Base-by-base conservation (phyloP, 208 protist genomes). In the Trypanosomatidae sp. region DNA sequence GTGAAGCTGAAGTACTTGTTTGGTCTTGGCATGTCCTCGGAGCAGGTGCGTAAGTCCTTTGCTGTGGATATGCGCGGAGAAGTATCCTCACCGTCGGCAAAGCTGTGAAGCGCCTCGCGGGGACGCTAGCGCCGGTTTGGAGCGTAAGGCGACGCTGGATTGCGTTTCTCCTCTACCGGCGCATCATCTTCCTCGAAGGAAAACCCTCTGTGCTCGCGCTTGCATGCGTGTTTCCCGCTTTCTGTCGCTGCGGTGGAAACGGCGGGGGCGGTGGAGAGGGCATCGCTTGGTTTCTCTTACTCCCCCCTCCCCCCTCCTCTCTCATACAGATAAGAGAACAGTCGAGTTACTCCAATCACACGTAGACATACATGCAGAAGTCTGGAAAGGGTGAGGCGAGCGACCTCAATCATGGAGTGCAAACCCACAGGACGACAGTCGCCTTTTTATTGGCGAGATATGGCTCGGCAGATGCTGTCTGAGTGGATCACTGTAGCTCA, bases 1-100 rank as follows among this genome's bases (percentile, higher is more conserved):
- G 86, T 93, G 41, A 98, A 99, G 80, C 76, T 99, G 28, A 97
- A 92, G 76, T 94, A 95, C 71, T 64, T 96, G 9, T 86, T 95
- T 62, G 92, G 88, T 1, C 49, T 87, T 47, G 91, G 88, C 30
- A 74, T 90, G 43, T 71, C 83, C 12, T 50, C 76, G 0, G 47
- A 49, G 25, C 52, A 86, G 58, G 83, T 93, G 66, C 81, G 82
- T 25, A 69, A 71, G 25, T 74, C 66, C 9, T 85, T 93, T 67
- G 25, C 66, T 0, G 41, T 60, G 13, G 88, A 83, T 69, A 64
- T 64, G 33, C 59, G 59, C 13, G 64, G 64, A 7, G 64, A 68
- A 36, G n/a, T 68, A 39, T 68, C 64, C n/a, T 33, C 43, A 12
- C 64, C 36, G 10, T 68, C 64, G 1, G 39, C 64, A 8, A 50